Base-by-base conservation (phyloP, 441 rosid genomes). In the Rhodomyrtus psidioides region DNA sequence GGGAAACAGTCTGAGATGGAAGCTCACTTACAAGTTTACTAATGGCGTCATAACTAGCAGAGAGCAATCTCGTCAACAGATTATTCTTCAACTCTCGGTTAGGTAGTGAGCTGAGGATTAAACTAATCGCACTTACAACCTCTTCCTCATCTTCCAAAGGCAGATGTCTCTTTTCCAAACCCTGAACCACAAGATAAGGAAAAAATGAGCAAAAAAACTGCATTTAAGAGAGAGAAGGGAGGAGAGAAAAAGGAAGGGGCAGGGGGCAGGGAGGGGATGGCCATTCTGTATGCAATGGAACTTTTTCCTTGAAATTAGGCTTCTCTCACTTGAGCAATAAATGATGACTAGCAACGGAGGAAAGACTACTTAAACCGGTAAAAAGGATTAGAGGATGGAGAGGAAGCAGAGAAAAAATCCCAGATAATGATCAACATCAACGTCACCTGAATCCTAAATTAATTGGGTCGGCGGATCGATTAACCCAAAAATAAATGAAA, bases 71-170 rank as follows among this genome's bases (percentile, higher is more conserved):
- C 81, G 93, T 93, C 88, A 96, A 89, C 87, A 96, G 92, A 88
- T 92, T 95, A 90, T 91, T 94, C 91, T 94, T 93, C 79, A 95
- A 91, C 91, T 97, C 99, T 87, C 91, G 93, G 88, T 93, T 93
- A 75, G 93, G 85, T 86, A 96, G 89, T 83, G 95, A 92, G 56
- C 95, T 94, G 87, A 96, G 93, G 89, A 95, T 91, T 87, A 91
- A 88, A 90, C 93, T 94, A 87, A 96, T 93, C n/a, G 99, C 99
- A 82, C 93, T 91, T 83, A 94, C 92, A 86, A 96, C 93, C 93
- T 96, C 99, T 89, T 94, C 99, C 91, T 96, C 99, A 84, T 94
- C 98, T 91, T 96, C 98, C 89, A 94, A 90, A 87, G 98, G 93
- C 90, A 96, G 90, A 86, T 90, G 92, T 87, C 91, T 92, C 91